phyloP scores from a whole-genome alignment of 202 grass and related monocot species.

The Tripidium arundinaceum region DNA sequence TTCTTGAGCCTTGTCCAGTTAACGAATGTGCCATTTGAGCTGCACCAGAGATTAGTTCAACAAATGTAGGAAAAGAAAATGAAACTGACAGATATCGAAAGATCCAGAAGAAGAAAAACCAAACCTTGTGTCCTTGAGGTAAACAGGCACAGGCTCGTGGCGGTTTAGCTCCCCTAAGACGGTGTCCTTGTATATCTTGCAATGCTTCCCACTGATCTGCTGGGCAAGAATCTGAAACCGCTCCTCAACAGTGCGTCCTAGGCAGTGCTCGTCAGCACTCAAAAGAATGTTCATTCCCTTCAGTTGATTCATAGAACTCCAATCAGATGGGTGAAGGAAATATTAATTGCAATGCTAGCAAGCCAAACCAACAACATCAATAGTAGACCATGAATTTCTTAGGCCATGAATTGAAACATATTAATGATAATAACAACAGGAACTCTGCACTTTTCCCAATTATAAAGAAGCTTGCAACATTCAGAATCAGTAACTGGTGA shows the following conservation, averaged over 20 bases:
- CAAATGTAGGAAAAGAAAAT: constrained; percentile 13
- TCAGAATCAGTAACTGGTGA: background rate
- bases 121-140: constrained; percentile 85
- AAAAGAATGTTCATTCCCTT: constrained; percentile 84
- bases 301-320: background rate
- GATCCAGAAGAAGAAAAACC: constrained; percentile 15
- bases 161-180: constrained; percentile 38
- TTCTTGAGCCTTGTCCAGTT: constrained; percentile 73
- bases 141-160: constrained; percentile 44
- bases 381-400: background rate
- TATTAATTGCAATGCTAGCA: constrained; percentile 1
- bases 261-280: constrained; percentile 56
- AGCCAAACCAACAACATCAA: background rate
- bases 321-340: constrained; percentile 26
- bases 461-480: background rate
- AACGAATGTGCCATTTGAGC: constrained; percentile 79
- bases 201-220: constrained; percentile 63
- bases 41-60: constrained; percentile 38
- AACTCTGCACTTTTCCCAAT: background rate
- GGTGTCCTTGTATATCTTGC: constrained; percentile 71
- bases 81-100: background rate
- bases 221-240: constrained; percentile 50
- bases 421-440: background rate
- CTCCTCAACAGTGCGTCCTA: constrained; percentile 55
- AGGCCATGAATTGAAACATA: background rate